Evolutionary conservation across 2,329 filamentous ascomycete species (phyloP).

Genomic region (Sporothrix dimorphospora): DNA sequence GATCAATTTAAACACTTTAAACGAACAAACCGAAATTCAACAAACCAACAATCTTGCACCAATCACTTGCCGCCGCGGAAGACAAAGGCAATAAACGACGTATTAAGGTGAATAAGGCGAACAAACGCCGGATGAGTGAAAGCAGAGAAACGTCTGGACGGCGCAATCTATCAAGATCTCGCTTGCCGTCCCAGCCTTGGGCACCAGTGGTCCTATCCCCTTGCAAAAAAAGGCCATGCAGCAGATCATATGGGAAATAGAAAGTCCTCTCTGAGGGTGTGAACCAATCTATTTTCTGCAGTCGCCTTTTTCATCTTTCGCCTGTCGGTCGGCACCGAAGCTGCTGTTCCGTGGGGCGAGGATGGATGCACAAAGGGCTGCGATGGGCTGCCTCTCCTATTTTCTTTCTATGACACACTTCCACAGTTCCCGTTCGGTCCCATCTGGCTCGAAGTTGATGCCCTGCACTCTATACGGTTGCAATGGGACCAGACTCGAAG

Average conservation of each 20-base stretch:
- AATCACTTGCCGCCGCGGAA: conserved; percentile 4
- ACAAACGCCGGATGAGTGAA: neutral
- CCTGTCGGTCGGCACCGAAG: conserved; percentile 23
- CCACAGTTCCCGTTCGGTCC: neutral
- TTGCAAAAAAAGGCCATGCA: neutral
- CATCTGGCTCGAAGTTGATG: neutral
- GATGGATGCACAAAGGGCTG: neutral
- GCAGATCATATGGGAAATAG: conserved; percentile 23
- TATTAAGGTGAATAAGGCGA: neutral
- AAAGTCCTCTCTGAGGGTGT: conserved; percentile 9
- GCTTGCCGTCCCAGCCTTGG: conserved; percentile 9
- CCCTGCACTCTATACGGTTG: neutral
- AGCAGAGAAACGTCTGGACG: neutral
- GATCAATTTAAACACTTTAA: neutral
- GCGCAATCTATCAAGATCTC: conserved; percentile 23
- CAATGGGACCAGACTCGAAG: neutral
- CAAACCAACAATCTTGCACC: conserved; percentile 11
- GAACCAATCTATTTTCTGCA: neutral
- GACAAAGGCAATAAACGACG: neutral
- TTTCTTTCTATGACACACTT: neutral
- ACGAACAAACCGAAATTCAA: neutral
- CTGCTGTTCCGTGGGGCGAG: neutral
- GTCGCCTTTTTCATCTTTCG: neutral
- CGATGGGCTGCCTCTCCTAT: neutral
- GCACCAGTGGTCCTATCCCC: neutral